Evolutionary conservation across 192 early-diverging fungal species (phyloP).

Genomic region (Neocallimastix lanati): DNA sequence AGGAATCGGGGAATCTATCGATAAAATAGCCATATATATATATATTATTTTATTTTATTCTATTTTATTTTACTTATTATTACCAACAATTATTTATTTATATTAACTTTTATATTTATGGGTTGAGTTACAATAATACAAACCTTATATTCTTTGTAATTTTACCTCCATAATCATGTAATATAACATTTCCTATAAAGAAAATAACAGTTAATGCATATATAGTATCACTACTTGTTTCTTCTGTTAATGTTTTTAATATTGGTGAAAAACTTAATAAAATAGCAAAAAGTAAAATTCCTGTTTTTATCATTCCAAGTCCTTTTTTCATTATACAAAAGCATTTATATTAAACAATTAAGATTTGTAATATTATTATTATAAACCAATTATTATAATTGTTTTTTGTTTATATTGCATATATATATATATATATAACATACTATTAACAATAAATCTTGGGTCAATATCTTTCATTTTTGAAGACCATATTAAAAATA

Average conservation of each 20-base stretch:
- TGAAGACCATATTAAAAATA: neutral
- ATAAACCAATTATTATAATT: neutral
- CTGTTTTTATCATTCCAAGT: conserved; percentile 25
- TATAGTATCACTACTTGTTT: conserved; percentile 78
- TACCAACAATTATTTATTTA: conserved; percentile 5
- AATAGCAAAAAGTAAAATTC: conserved; percentile 51
- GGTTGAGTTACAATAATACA: no score
- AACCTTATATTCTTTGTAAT: neutral
- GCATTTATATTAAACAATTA: no score
- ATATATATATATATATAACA: neutral
- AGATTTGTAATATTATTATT: no score
- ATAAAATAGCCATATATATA: no score
- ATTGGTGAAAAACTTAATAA: conserved; percentile 75
- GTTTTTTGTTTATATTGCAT: no score
- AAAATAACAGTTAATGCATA: conserved; percentile 75
- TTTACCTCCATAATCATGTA: conserved; percentile 61
- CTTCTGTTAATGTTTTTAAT: conserved; percentile 73
- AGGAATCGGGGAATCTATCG: conserved; percentile 75
- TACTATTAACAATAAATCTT: neutral
- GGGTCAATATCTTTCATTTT: neutral
- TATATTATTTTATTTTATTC: no score
- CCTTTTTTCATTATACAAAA: no score
- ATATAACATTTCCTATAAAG: conserved; percentile 70
- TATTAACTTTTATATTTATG: conserved; percentile 3
- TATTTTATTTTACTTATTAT: conserved; percentile 8